Conservation (phyloP, 305 asterid species). For the Solanum hybrid region DNA sequence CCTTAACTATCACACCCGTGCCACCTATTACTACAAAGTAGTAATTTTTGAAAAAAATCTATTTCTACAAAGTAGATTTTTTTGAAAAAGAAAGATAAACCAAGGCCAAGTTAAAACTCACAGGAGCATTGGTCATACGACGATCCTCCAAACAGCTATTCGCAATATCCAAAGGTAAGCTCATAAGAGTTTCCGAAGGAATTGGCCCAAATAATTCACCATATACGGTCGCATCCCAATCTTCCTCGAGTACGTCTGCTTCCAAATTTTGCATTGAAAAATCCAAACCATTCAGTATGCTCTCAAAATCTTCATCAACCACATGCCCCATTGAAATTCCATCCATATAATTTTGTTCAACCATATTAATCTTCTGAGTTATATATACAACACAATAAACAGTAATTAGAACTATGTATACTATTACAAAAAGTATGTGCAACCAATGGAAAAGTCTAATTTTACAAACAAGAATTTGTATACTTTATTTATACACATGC, state of each 20-base stretch:
- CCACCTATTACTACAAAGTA: no score
- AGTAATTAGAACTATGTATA: not conserved
- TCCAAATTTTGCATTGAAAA: conserved; percentile 54
- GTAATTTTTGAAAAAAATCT: no score
- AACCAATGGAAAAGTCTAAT: not conserved
- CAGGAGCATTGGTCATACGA: conserved; percentile 33
- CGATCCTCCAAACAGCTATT: conserved; percentile 4
- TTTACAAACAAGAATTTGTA: not conserved
- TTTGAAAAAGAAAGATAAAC: not conserved
- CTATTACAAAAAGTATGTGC: not conserved
- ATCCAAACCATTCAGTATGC: conserved; percentile 35
- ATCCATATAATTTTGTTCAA: conserved; percentile 30
- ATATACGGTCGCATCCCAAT: conserved; percentile 42
- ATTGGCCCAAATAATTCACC: conserved; percentile 46
- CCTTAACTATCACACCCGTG: not conserved
- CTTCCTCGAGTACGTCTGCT: conserved; percentile 29
- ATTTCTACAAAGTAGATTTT: not conserved
- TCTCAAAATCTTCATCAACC: conserved; percentile 25
- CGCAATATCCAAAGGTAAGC: conserved; percentile 11
- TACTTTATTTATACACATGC: not conserved
- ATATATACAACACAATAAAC: not conserved
- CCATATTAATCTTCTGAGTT: conserved; percentile 34
- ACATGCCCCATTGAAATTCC: conserved; percentile 20
- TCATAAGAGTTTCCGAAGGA: conserved; percentile 29
- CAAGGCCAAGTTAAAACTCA: conserved; percentile 29